Percentiles rank a stretch among this genome's conserved stretches.
phyloP scores from a whole-genome alignment of 495 filamentous ascomycete genomes.

The Tuber microsphaerosporum region DNA sequence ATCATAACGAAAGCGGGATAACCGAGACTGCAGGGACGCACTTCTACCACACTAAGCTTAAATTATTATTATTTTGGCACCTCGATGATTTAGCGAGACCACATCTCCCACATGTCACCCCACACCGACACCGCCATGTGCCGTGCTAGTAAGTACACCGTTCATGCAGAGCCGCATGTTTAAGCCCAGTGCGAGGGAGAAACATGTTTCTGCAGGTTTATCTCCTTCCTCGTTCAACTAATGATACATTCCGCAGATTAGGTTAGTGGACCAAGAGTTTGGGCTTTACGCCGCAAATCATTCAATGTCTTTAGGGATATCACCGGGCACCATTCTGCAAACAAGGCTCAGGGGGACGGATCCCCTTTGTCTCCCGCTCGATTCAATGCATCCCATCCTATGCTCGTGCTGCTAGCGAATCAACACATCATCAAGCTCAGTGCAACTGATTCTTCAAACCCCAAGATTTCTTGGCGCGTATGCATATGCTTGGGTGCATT shows the following conservation, averaged over 20 bases:
- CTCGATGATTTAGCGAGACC: neutral
- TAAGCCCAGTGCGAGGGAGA: neutral
- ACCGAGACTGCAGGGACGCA: neutral
- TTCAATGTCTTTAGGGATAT: neutral
- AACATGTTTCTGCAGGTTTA: neutral
- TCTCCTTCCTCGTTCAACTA: neutral
- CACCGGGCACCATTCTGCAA: neutral
- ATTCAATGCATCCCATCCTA: neutral
- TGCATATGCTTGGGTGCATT: neutral
- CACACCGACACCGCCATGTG: neutral
- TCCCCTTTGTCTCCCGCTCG: neutral
- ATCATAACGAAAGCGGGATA: neutral
- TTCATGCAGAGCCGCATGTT: neutral
- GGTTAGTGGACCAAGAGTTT: neutral
- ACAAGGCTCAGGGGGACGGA: neutral
- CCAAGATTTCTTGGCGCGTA: neutral
- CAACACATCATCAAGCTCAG: neutral
- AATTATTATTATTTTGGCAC: neutral
- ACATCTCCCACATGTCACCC: neutral
- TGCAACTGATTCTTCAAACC: neutral
- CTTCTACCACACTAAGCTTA: neutral
- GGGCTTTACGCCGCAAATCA: neutral
- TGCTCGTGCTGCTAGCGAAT: neutral
- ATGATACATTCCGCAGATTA: no score
- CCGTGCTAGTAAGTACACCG: neutral